Percentiles rank a stretch among this genome's conserved stretches.
Conservation (phyloP, 2,329 filamentous ascomycete genomes). For the Fusarium longipes region DNA sequence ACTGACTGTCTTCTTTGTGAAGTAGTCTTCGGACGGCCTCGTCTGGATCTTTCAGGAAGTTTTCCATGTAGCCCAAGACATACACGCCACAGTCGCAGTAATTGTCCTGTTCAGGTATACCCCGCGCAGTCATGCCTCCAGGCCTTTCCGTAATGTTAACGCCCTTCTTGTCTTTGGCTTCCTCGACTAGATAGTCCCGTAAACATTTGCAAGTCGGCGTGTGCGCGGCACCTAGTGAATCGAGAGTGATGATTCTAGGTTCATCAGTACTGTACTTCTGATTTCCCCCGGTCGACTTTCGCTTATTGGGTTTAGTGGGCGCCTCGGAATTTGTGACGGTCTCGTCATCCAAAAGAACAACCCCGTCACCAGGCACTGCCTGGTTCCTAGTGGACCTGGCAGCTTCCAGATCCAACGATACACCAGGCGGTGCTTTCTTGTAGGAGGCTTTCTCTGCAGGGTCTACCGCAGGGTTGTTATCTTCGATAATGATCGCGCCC, state of each 20-base stretch:
- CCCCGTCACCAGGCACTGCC: slow-evolving; percentile 2
- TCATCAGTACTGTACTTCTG: slow-evolving; percentile 58
- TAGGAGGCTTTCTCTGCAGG: slow-evolving; percentile 30
- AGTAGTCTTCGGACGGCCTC: slow-evolving; percentile 75
- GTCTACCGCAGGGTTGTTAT: slow-evolving; percentile 11
- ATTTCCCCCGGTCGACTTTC: slow-evolving; percentile 26
- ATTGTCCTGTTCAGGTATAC: slow-evolving; percentile 84
- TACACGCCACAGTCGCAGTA: slow-evolving; percentile 91
- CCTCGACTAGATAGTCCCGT: slow-evolving; percentile 80
- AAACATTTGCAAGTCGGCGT: slow-evolving; percentile 73
- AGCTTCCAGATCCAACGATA: slow-evolving; percentile 41
- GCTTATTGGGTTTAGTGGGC: slow-evolving; percentile 22
- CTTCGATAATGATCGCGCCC: slow-evolving; percentile 31
- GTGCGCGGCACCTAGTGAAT: slow-evolving; percentile 80
- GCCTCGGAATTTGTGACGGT: background rate
- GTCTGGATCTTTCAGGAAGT: slow-evolving; percentile 82
- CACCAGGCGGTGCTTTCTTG: slow-evolving; percentile 39
- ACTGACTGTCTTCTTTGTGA: slow-evolving; percentile 62
- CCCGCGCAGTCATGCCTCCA: slow-evolving; percentile 73
- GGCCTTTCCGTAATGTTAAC: slow-evolving; percentile 53
- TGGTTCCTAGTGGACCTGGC: slow-evolving; percentile 15
- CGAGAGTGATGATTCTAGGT: slow-evolving; percentile 84
- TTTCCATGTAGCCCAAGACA: slow-evolving; percentile 83
- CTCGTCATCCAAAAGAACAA: slow-evolving; percentile 6
- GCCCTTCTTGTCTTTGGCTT: slow-evolving; percentile 72